Conservation (phyloP, 768 basidiomycete species). For the Suillus subluteus region DNA sequence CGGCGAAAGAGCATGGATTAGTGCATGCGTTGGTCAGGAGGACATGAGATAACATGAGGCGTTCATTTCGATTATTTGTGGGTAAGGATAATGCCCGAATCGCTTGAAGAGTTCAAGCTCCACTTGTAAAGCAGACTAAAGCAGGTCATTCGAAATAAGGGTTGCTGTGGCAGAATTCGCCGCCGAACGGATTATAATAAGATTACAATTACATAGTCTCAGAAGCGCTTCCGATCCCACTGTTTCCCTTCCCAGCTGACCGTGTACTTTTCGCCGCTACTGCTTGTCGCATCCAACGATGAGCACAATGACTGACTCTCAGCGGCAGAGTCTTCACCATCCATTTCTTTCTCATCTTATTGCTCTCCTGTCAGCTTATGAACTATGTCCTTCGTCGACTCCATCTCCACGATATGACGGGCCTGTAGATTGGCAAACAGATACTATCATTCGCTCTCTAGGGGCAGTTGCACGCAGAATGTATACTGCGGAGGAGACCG, state of each 20-base stretch:
- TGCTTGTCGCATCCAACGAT: constrained; percentile 33
- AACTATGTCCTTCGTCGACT: constrained; percentile 53
- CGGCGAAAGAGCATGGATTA: not conserved
- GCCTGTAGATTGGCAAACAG: constrained; percentile 59
- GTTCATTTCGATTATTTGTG: not conserved
- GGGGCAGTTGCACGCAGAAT: constrained; percentile 54
- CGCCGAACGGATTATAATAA: constrained; percentile 13
- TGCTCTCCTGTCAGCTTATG: constrained; percentile 60
- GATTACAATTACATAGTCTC: constrained; percentile 10
- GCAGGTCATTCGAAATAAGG: constrained; percentile 1
- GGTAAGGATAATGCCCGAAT: not conserved
- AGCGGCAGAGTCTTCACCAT: constrained; percentile 27
- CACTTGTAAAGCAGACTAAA: not conserved
- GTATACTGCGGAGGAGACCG: constrained; percentile 55
- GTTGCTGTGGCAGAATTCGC: constrained; percentile 7
- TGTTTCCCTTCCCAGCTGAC: constrained; percentile 3
- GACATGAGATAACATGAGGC: constrained; percentile 5
- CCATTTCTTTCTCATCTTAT: constrained; percentile 58
- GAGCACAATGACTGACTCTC: constrained; percentile 33
- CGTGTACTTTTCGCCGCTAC: constrained; percentile 5
- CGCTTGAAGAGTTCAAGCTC: constrained; percentile 6
- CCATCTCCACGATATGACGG: constrained; percentile 60
- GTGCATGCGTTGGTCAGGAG: constrained; percentile 10
- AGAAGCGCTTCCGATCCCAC: constrained; percentile 6
- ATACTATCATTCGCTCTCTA: constrained; percentile 57